Evolutionary conservation across 495 filamentous ascomycete genomes (phyloP), one percentile per base, ranked within the genome.

Genomic region (Aspergillus homomorphus): DNA sequence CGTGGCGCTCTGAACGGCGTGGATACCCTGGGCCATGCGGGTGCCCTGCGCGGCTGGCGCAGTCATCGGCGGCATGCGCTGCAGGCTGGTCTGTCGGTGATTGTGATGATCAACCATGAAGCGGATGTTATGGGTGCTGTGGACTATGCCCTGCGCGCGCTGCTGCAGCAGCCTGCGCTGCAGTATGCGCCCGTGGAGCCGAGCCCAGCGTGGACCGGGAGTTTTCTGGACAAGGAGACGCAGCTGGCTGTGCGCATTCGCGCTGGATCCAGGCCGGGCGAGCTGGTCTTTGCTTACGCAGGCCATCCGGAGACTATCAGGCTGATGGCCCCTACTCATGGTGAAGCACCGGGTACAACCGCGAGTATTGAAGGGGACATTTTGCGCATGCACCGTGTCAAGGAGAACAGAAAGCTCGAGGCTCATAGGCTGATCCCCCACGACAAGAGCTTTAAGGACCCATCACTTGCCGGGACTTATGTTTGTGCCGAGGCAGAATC

Each of bases 1-100:
- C 69, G 60, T 54, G 26, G 45, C 4, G 38, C 53, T 14, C 21
- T 64, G 19, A 10, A 14, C 1, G 10, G 10, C 7, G 19, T 48
- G 6, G 15, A 19, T 9, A 19, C 18, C 4, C 21, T 48, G 10
- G 66, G 69, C 2, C 71, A 74, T 50, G 68, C 62, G 30, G 71
- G 71, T 52, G 71, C 68, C 1, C 54, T 74, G 4, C 65, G 66
- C n/a, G 71, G 71, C 23, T 74, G 65, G 49, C 69, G 71, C n/a
- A 44, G 67, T 19, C 61, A 64, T 28, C 65, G 71, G 26, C 53
- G 59, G 0, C 65, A 74, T 58, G 68, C 62, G 18, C 65, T 64
- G 1, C n/a, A 51, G 19, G 62, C 69, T 38, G 58, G 61, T 0
- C 33, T 74, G 0, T 71, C 71, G 15, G 66, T 72, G 14, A 58